These are phyloP conservation scores for Diplosphaera chodatii DNA, from an alignment of 139 green algal species.

Conservation along the genomic window DNA sequence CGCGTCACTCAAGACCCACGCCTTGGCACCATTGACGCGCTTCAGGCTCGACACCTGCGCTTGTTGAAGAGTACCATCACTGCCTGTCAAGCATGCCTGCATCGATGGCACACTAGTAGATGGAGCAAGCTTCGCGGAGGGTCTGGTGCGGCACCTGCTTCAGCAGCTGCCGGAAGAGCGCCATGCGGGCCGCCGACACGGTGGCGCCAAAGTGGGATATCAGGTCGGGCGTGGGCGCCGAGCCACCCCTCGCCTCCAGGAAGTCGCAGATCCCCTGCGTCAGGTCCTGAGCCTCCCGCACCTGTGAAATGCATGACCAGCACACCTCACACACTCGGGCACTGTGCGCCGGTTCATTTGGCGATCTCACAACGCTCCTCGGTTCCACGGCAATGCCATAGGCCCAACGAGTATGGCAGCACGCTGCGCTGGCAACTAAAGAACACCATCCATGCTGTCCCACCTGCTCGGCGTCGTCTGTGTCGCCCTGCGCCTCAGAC, in stretches of 20 bases:
- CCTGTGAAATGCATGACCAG: not conserved
- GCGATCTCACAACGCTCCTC: too few species aligned
- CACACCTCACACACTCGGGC: too few species aligned
- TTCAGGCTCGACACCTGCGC: slow-evolving; percentile 50
- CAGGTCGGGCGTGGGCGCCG: slow-evolving; percentile 38
- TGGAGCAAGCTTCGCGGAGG: too few species aligned
- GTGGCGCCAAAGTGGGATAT: slow-evolving; percentile 45
- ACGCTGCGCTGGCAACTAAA: not conserved
- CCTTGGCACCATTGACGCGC: slow-evolving; percentile 25
- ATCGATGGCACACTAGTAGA: too few species aligned
- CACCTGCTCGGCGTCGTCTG: not conserved
- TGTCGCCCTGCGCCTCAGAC: not conserved
- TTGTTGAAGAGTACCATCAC: too few species aligned
- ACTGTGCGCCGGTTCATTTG: too few species aligned
- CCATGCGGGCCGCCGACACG: slow-evolving; percentile 32
- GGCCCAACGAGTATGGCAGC: too few species aligned
- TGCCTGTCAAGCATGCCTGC: too few species aligned
- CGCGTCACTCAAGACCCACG: slow-evolving; percentile 56
- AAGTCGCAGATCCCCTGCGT: slow-evolving; percentile 43
- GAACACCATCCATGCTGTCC: not conserved
- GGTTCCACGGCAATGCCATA: too few species aligned
- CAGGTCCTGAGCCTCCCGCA: slow-evolving; percentile 25
- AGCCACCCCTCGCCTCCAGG: slow-evolving; percentile 29
- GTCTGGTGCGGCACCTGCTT: slow-evolving; percentile 46
- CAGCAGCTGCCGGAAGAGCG: slow-evolving; percentile 67